Evolutionary conservation across 768 basidiomycete species (phyloP), one percentile per base, ranked within the genome.

Genomic region (Stropharia rugosoannulata): DNA sequence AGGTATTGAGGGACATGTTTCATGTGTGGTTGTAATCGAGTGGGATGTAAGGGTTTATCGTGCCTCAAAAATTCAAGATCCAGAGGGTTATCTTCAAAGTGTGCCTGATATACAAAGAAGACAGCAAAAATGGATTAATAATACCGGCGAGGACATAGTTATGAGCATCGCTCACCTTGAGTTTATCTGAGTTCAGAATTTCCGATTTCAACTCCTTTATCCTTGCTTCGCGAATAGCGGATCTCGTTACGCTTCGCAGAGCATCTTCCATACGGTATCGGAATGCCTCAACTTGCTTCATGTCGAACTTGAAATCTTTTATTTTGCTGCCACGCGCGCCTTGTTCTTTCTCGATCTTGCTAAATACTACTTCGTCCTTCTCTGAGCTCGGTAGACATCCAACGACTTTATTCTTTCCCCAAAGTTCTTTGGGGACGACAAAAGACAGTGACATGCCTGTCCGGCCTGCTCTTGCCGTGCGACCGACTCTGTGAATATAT

Each of bases 261-360:
- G 93, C 97, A 66, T 98, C 97, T 66, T 96, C 93, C 96, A 98
- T 98, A 46, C 97, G 82, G 73, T 99, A 99, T 66, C 95, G 77
- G 75, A 99, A 99, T 18, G 93, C 94, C 64, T 99, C 95, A 16
- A 98, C 93, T 76, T 97, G 90, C 68, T 86, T 91, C 87, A 90
- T 90, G 57, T 97, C 95, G 64, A 98, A 98, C 37, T 86, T 81
- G 72, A 96, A 99, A 70, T 95, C 94, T 68, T 92, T 90, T 59
- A 94, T 79, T 59, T 78, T 78, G 56, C 79, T 80, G 45, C 80
- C 79, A 43, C 78, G 64, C 7, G 77, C 84, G 6, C 76, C 83
- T 65, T 94, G 90, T 64, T 90, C 85, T 59, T 78, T 80, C 68
- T 90, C 87, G 38, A 98, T 92, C 64, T 86, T 80, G 56, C 72